Evolutionary conservation across 1,284 basidiomycete genomes (phyloP), one percentile per base, ranked within the genome.

Genomic region (Boletus holoroseus): DNA sequence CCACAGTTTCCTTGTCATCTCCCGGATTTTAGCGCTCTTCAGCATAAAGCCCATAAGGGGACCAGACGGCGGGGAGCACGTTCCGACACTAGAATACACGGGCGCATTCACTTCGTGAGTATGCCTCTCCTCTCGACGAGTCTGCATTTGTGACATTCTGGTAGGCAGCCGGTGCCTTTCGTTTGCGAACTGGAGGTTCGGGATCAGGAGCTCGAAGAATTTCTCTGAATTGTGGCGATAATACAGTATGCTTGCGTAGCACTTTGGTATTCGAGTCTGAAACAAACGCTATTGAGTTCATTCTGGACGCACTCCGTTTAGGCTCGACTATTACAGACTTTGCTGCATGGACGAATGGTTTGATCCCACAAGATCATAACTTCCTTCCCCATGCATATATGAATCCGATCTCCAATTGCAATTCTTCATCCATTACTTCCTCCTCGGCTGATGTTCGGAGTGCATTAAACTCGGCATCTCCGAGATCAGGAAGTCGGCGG

Each of bases 1-100:
- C 9, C 46, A 55, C 2, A 55, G 42, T 69, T 73, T 77, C 47
- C 67, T 70, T n/a, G 68, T 76, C 28, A 73, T 73, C 40, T 71
- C 71, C 8, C 62, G 54, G 7, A 48, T 74, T 18, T 55, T 78
- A 34, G 61, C 73, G 6, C 67, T 70, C 13, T 75, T 71, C 56
- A 57, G 72, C 48, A 70, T 77, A 27, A 49, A 58, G 22, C 71
- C 71, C 56, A 20, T 15, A 5, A 38, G 7, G 24, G 36, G 49
- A 30, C 39, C 40, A 11, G 50, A 52, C 5, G 50, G 50, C 22
- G 65, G 67, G 4, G 49, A 66, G 12, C 74, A 76, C 56, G 34
- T 55, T 8, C 53, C 53, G 38, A 32, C n/a, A 7, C n/a, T 55
- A 11, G 47, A 49, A 15, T 55, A 55, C 34, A 55, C 45, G 3